Base-by-base conservation (phyloP, 768 basidiomycete species). In the Termitomyces sp. region DNA sequence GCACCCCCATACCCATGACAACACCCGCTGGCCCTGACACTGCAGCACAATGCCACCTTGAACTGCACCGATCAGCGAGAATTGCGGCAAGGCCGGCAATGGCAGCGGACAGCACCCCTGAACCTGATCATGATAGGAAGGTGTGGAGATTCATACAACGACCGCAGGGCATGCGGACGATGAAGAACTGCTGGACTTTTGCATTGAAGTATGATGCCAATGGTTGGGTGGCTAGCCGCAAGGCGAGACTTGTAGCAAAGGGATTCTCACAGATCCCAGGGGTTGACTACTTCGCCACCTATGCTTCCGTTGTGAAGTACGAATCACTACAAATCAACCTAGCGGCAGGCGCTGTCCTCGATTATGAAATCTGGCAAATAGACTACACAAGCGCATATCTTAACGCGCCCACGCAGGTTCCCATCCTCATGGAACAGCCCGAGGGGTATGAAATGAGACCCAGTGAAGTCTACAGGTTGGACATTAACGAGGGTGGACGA, bases 111-210 rank as follows among this genome's bases (percentile, higher is more conserved):
- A 29, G 29, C 6, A 29, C 29, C 6, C 6, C 29, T 29, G 29
- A 29, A 29, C 43, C 24, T 9, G 43, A 44, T 37, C 0, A 18
- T 6, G 52, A 48, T 12, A 2, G 2, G 53, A 16, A 64, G 55
- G 13, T 10, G 37, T 70, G 2, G 46, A 56, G 14, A 7, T 32
- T 59, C 10, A 47, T 59, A 5, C 41, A 59, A 5, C 0, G 29
- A 1, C 53, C 24, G 2, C n/a, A 7, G 18, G 47, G 29, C 1
- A 34, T n/a, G 2, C 24, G 32, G 5, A 53, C 34, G 0, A 53
- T 53, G 50, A 46, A 52, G 4, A 53, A 46, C 14, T 0, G 36
- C 1, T 56, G 29, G 24, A 44, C 24, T 1, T 44, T 44, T 9
- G 8, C n/a, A 1, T 7, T 41, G 39, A 41, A 41, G 1, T 41